phyloP scores from a whole-genome alignment of 2,329 filamentous ascomycete species.

The Neocucurbitaria cava region DNA sequence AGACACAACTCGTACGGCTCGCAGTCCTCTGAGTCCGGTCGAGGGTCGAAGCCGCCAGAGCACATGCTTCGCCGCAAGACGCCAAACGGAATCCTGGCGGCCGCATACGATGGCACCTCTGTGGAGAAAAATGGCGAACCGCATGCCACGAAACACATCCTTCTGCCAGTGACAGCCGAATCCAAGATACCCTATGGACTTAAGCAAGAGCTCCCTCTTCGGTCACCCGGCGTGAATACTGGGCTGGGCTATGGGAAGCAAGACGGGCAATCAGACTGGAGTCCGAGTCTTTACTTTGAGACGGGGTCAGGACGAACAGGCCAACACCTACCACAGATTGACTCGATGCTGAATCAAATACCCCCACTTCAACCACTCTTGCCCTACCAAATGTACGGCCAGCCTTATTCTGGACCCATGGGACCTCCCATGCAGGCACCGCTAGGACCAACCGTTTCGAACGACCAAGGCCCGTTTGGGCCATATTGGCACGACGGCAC shows the following conservation, averaged over 20 bases:
- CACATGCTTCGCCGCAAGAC: constrained; percentile 90
- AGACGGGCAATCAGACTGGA: constrained; percentile 40
- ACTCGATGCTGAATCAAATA: constrained; percentile 68
- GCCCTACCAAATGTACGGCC: constrained; percentile 57
- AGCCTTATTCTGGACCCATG: constrained; percentile 40
- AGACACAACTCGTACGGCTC: constrained; percentile 47
- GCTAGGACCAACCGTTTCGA: constrained; percentile 49
- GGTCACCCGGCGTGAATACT: constrained; percentile 34
- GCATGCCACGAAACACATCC: constrained; percentile 82
- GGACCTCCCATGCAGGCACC: constrained; percentile 44
- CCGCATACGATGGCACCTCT: constrained; percentile 86
- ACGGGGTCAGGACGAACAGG: constrained; percentile 44
- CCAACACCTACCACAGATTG: constrained; percentile 60
- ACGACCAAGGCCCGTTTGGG: constrained; percentile 50
- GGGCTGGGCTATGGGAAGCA: constrained; percentile 25
- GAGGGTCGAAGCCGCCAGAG: constrained; percentile 59
- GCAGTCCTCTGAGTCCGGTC: constrained; percentile 33
- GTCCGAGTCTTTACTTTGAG: constrained; percentile 45
- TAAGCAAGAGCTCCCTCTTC: constrained; percentile 47
- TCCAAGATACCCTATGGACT: constrained; percentile 41
- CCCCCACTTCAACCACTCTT: constrained; percentile 62
- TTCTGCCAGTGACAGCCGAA: constrained; percentile 68
- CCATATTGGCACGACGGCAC: constrained; percentile 53
- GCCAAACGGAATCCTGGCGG: constrained; percentile 89
- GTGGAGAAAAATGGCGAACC: constrained; percentile 75